phyloP scores from a whole-genome alignment of 2,329 filamentous ascomycete species.

The Reticulascus tulasneorum region DNA sequence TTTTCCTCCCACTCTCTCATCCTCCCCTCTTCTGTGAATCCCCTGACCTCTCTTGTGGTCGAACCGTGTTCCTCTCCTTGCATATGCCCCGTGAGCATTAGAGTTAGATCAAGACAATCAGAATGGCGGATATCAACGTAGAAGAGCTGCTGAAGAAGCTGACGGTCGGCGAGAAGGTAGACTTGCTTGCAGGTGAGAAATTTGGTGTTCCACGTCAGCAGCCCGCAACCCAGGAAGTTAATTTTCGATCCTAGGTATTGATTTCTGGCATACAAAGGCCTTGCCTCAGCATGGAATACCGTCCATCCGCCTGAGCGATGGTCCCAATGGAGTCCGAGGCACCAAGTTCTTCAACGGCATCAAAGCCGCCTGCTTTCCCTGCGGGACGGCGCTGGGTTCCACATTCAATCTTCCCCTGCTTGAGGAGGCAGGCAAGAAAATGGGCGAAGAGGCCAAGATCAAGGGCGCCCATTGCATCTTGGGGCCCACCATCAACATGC shows the following conservation, averaged over 20 bases:
- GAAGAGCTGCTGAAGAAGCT: conserved; percentile 52
- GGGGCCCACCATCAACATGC: conserved; percentile 62
- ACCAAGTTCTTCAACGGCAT: conserved; percentile 64
- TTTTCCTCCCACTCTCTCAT: not conserved
- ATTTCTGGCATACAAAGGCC: conserved; percentile 67
- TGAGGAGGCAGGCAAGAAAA: conserved; percentile 44
- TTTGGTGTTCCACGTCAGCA: not conserved
- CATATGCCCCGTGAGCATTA: conserved; percentile 1
- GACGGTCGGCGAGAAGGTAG: conserved; percentile 47
- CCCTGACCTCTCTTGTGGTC: not conserved
- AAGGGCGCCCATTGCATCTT: conserved; percentile 57
- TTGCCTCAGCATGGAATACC: conserved; percentile 59
- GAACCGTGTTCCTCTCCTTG: not conserved
- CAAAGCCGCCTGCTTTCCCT: conserved; percentile 57
- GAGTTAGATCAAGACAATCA: not conserved
- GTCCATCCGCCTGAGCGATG: conserved; percentile 62
- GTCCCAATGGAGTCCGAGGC: conserved; percentile 66
- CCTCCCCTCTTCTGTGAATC: not conserved
- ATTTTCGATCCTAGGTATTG: conserved; percentile 41
- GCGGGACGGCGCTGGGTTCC: conserved; percentile 53
- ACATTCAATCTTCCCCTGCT: conserved; percentile 55
- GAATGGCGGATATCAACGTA: conserved; percentile 44
- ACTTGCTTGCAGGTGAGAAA: conserved; percentile 44
- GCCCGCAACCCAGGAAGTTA: not conserved
- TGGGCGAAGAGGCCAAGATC: conserved; percentile 50